Conservation (phyloP, 345 rosid species). For the Zanthoxylum bungeanum region DNA sequence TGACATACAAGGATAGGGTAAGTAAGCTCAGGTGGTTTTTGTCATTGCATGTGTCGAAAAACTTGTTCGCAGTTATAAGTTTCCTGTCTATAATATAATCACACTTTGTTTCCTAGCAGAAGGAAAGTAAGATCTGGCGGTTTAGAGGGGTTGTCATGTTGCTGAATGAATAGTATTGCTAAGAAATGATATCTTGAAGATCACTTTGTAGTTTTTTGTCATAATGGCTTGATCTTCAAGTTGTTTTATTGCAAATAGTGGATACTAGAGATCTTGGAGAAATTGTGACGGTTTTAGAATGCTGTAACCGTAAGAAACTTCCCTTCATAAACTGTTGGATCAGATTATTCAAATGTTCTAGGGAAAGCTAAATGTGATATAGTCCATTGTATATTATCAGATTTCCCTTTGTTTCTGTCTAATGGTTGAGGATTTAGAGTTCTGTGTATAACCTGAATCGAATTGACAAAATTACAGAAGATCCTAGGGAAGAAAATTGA, state of each 20-base stretch:
- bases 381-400: background rate
- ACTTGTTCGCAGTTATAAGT: no score
- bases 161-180: no score
- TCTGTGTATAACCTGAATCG: slow-evolving; percentile 60
- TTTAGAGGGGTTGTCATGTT: no score
- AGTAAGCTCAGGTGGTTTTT: no score
- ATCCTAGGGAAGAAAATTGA: background rate
- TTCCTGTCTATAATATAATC: no score
- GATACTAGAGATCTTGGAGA: background rate
- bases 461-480: background rate
- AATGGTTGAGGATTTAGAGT: slow-evolving; percentile 72
- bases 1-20: no score
- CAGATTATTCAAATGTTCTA: background rate
- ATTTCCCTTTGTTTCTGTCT: background rate
- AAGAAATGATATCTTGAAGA: background rate
- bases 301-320: background rate
- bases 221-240: background rate
- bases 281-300: background rate
- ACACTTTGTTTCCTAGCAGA: no score
- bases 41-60: no score
- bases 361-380: background rate
- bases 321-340: background rate
- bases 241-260: background rate
- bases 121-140: no score
- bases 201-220: background rate